phyloP scores from a whole-genome alignment of 139 green algal species.

The Chlorella sp. region DNA sequence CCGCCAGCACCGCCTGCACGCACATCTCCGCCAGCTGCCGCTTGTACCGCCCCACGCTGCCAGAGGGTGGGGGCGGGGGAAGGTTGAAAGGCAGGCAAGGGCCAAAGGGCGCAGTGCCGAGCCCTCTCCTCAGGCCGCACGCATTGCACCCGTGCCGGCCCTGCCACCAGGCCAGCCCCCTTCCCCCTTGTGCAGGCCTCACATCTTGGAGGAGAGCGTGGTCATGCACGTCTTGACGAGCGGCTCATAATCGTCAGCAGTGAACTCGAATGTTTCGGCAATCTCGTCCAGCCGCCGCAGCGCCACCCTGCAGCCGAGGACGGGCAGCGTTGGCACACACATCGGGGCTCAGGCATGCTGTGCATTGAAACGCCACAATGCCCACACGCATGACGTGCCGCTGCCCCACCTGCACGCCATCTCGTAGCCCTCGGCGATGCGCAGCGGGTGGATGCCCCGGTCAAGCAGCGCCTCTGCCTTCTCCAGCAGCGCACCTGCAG shows the following conservation, averaged over 20 bases:
- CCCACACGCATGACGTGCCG: too few species aligned
- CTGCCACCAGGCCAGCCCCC: neutral
- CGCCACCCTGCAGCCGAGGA: too few species aligned
- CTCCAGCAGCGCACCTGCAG: constrained; percentile 71
- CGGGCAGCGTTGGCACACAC: too few species aligned
- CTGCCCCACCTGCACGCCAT: constrained; percentile 74
- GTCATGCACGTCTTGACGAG: constrained; percentile 99
- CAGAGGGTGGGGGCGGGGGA: neutral
- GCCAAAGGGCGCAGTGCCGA: neutral
- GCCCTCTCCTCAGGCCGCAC: neutral
- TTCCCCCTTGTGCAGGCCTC: constrained; percentile 35
- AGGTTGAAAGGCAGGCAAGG: neutral
- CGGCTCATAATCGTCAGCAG: constrained; percentile 82
- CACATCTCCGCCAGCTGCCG: constrained; percentile 96
- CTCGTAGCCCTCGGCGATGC: constrained; percentile 97
- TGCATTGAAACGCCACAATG: too few species aligned
- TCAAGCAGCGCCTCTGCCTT: constrained; percentile 96
- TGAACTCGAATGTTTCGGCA: constrained; percentile 85
- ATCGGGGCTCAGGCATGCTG: too few species aligned
- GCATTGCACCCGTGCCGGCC: neutral
- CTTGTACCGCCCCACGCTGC: constrained; percentile 94
- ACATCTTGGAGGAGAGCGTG: constrained; percentile 99
- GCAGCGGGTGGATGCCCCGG: constrained; percentile 96
- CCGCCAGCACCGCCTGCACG: constrained; percentile 94
- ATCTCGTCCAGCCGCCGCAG: constrained; percentile 63